Evolutionary conservation across 163 green algal species (phyloP).

Genomic region (Chlamydomonas reinhardtii): DNA sequence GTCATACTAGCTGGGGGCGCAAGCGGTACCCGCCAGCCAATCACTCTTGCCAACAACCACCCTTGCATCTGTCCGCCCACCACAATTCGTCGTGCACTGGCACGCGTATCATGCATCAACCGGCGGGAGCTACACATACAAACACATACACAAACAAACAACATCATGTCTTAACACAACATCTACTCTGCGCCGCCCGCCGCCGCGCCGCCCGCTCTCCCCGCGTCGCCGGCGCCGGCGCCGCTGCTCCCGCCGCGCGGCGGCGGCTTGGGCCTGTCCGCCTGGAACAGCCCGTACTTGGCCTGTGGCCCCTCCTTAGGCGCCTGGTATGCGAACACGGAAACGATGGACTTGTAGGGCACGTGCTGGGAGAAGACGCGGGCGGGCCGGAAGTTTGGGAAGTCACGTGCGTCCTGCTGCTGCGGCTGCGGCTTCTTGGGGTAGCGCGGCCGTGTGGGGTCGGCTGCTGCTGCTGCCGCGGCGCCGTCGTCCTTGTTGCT

Average conservation of each 20-base stretch:
- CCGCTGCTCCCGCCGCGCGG: background rate
- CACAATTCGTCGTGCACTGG: too few species aligned
- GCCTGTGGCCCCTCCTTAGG: slow-evolving; percentile 46
- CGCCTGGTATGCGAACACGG: slow-evolving; percentile 47
- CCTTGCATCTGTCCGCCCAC: too few species aligned
- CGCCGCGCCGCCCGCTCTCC: too few species aligned
- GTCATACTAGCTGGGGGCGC: too few species aligned
- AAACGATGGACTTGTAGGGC: slow-evolving; percentile 59
- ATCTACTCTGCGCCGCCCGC: too few species aligned
- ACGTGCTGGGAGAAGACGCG: slow-evolving; percentile 58
- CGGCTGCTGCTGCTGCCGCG: background rate
- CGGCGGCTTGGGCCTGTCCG: slow-evolving; percentile 11
- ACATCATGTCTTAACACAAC: too few species aligned
- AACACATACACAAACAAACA: too few species aligned
- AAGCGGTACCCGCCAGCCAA: too few species aligned
- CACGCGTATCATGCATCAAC: too few species aligned
- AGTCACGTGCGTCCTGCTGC: slow-evolving; percentile 48
- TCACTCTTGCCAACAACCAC: too few species aligned
- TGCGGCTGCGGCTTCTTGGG: slow-evolving; percentile 48
- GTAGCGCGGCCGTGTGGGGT: slow-evolving; percentile 26
- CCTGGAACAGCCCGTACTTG: slow-evolving; percentile 59
- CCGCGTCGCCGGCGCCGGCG: background rate
- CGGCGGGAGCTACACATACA: too few species aligned
- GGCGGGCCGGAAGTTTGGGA: slow-evolving; percentile 54
- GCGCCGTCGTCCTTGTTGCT: slow-evolving; percentile 47